Conservation (phyloP, 2,329 filamentous ascomycete species). For the Graphiopsis chlorocephala region DNA sequence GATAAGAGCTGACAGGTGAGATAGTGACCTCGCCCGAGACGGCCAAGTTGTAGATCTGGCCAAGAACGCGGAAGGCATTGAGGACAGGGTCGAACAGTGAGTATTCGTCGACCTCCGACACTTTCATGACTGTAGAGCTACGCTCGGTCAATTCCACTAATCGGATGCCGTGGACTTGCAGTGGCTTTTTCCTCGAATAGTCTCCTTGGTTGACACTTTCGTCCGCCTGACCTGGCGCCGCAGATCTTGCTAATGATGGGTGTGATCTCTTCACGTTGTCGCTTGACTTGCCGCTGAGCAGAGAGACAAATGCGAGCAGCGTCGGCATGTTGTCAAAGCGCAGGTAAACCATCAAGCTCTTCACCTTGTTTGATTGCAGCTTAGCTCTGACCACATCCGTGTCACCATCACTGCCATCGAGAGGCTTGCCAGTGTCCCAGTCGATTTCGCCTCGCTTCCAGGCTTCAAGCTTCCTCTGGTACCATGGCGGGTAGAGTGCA, state of each 20-base stretch:
- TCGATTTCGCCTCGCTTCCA: constrained; percentile 87
- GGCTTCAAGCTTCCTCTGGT: constrained; percentile 68
- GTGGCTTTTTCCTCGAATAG: constrained; percentile 41
- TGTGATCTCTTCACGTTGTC: constrained; percentile 40
- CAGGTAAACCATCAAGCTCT: constrained; percentile 73
- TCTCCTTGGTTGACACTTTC: not conserved
- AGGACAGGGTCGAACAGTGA: constrained; percentile 71
- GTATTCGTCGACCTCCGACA: constrained; percentile 74
- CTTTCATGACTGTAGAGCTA: constrained; percentile 92
- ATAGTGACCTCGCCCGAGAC: constrained; percentile 79
- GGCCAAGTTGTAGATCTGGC: constrained; percentile 76
- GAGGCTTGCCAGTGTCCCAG: constrained; percentile 67
- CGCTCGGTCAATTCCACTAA: constrained; percentile 86
- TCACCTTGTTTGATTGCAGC: constrained; percentile 52
- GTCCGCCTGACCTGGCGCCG: constrained; percentile 13
- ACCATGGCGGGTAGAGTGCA: constrained; percentile 72
- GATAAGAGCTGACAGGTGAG: constrained; percentile 72
- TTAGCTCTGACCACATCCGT: constrained; percentile 49
- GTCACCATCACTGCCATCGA: constrained; percentile 31
- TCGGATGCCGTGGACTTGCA: constrained; percentile 80
- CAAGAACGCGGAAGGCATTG: constrained; percentile 87
- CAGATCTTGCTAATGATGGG: constrained; percentile 30
- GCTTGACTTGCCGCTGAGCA: constrained; percentile 61
- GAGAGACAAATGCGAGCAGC: constrained; percentile 75
- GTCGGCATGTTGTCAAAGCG: constrained; percentile 81